These are phyloP conservation scores for Crithidia sp. DNA, from an alignment of 208 protist genomes.

Conservation along the genomic window DNA sequence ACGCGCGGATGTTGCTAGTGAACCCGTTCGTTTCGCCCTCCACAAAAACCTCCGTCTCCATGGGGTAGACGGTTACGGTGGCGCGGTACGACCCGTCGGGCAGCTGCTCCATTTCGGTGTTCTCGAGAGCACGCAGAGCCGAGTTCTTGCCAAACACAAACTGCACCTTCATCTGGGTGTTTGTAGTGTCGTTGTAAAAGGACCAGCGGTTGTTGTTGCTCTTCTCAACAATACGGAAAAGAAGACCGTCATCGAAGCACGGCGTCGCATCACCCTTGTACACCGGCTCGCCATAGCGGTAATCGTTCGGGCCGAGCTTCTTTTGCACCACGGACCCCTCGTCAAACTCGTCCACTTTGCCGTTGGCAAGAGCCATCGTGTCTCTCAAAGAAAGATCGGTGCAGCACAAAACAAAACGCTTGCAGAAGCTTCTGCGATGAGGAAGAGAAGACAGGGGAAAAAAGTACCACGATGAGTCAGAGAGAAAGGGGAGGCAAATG, in stretches of 20 bases:
- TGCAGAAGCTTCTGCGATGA: not conserved
- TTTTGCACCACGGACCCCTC: conserved; percentile 60
- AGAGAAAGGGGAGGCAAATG: not conserved
- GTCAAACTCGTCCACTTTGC: conserved; percentile 82
- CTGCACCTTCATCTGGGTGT: conserved; percentile 79
- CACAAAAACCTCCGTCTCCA: conserved; percentile 81
- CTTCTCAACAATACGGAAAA: conserved; percentile 77
- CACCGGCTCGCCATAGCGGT: conserved; percentile 43
- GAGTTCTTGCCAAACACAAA: conserved; percentile 72
- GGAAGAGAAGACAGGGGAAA: not conserved
- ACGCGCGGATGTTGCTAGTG: conserved; percentile 69
- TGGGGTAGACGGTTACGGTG: conserved; percentile 70
- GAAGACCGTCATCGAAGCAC: conserved; percentile 73
- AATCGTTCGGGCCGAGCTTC: conserved; percentile 35
- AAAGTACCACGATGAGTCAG: conserved; percentile 4
- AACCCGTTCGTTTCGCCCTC: conserved; percentile 61
- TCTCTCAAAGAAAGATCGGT: not conserved
- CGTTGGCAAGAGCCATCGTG: conserved; percentile 23
- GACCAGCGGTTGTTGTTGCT: conserved; percentile 70
- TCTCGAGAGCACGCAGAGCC: conserved; percentile 64
- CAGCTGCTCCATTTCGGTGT: conserved; percentile 54
- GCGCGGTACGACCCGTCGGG: conserved; percentile 53
- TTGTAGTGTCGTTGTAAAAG: conserved; percentile 86
- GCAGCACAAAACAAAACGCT: conserved; percentile 14
- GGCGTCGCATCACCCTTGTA: conserved; percentile 58